Base-by-base conservation (phyloP, 441 rosid genomes). In the Codiaeum variegatum region DNA sequence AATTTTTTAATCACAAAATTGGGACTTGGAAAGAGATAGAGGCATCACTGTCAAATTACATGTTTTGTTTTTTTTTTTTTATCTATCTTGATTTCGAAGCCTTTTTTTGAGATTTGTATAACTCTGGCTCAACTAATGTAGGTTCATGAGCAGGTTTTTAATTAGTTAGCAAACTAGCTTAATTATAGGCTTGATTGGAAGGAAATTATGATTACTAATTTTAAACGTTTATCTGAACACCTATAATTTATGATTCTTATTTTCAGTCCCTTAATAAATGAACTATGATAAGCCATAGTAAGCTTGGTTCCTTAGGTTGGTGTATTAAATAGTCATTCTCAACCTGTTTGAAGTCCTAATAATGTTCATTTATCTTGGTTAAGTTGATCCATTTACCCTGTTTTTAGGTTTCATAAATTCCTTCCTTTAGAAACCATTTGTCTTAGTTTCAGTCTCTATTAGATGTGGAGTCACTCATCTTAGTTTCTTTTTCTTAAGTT, bases 1-100 rank as follows among this genome's bases (percentile, higher is more conserved):
- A n/a, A n/a, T n/a, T n/a, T n/a, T n/a, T n/a, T n/a, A n/a, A n/a
- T n/a, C n/a, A n/a, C n/a, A n/a, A n/a, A n/a, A n/a, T n/a, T n/a
- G n/a, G 98, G 99, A 95, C 77, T 90, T 95, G 84, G 99, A 92
- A 86, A 85, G 99, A 75, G 98, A 95, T 79, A 83, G 99, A 63
- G 99, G 99, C 89, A 95, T 95, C 72, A 95, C 98, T 0, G 92
- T 95, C 78, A 95, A 95, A 79, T 88, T 95, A 28, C 99, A 94
- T 93, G 98, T 89, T 79, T 32, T 40, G 19, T 15, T 26, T 8
- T 2, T 40, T 40, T 72, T 29, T 21, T 54, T 21, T 15, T 54
- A 1, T 54, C 12, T 21, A n/a, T 54, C 59, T 21, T 54, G 12
- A 54, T 21, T 54, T 38, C 10, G 42, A 38, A 38, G 42, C 42